A percentile compares a stretch with the other conserved stretches of the same genome.
These are phyloP conservation scores for Colletotrichum destructivum DNA, from an alignment of 2,329 filamentous ascomycete species.

Conservation along the genomic window DNA sequence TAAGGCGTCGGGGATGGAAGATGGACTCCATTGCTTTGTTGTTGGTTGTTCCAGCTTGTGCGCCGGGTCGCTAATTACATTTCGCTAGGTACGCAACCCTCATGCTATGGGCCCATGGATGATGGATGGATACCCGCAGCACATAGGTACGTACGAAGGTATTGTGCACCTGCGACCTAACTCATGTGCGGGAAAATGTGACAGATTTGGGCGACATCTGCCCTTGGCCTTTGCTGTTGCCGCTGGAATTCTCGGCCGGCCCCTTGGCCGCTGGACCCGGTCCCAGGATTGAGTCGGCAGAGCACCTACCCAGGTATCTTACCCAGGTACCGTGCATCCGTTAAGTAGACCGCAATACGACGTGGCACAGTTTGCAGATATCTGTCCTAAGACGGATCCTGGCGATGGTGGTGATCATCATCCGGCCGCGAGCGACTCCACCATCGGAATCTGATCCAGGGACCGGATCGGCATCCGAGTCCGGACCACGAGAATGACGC, in stretches of 20 bases:
- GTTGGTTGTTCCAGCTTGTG: neutral
- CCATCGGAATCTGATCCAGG: slow-evolving; percentile 8
- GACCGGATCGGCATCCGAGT: slow-evolving; percentile 26
- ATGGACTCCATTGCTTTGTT: neutral
- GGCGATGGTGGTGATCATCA: slow-evolving; percentile 18
- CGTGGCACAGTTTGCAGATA: neutral
- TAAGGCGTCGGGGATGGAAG: neutral
- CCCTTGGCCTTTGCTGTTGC: slow-evolving; percentile 13
- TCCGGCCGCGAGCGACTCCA: slow-evolving; percentile 14
- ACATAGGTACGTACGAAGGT: neutral
- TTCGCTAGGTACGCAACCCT: neutral
- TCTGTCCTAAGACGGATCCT: slow-evolving; percentile 9
- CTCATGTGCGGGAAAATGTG: neutral
- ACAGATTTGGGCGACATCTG: slow-evolving; percentile 2
- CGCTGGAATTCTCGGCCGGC: slow-evolving; percentile 38
- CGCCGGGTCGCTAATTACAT: neutral
- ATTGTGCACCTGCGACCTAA: no score
- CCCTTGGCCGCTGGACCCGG: slow-evolving; percentile 20
- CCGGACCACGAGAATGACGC: slow-evolving; percentile 22
- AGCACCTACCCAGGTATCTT: neutral
- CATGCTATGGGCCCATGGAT: neutral
- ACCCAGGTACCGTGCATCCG: no score
- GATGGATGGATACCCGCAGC: neutral
- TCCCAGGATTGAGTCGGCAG: neutral
- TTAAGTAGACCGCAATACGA: neutral